Conservation (phyloP, 2,329 filamentous ascomycete species). For the Boeremia lycopersici region DNA sequence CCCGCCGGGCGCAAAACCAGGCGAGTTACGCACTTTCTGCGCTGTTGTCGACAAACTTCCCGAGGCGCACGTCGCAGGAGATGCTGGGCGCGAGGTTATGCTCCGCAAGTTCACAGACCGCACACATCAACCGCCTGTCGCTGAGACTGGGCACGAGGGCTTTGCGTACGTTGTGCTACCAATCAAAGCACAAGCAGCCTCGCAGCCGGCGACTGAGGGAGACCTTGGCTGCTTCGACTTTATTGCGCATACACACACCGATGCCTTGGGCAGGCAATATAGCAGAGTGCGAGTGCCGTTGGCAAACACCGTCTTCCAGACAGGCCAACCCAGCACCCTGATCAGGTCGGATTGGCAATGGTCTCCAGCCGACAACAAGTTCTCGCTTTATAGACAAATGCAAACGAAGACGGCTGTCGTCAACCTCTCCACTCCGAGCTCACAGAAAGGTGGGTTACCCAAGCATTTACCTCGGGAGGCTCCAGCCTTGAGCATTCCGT, state of each 20-base stretch:
- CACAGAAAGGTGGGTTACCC: not conserved
- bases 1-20: no score
- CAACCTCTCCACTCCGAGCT: slow-evolving; percentile 1
- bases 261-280: not conserved
- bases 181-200: not conserved
- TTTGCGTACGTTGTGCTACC: slow-evolving; percentile 38
- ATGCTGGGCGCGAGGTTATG: not conserved
- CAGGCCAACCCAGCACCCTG: slow-evolving; percentile 55
- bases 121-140: slow-evolving; percentile 16
- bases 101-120: not conserved
- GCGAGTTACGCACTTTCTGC: slow-evolving; percentile 30
- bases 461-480: slow-evolving; percentile 12
- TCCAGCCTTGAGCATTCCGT: slow-evolving; percentile 50
- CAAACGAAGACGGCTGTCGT: not conserved
- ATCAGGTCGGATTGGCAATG: slow-evolving; percentile 31
- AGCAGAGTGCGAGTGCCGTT: slow-evolving; percentile 64
- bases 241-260: slow-evolving; percentile 12
- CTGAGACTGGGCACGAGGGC: slow-evolving; percentile 41
- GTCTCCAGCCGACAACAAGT: not conserved
- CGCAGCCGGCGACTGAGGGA: not conserved
- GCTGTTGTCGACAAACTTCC: slow-evolving; percentile 49
- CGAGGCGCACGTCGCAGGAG: slow-evolving; percentile 13
- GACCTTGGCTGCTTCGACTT: slow-evolving; percentile 31
- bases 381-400: not conserved
- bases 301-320: slow-evolving; percentile 79